Evolutionary conservation across 2,329 filamentous ascomycete genomes (phyloP), one percentile per base, ranked within the genome.

Genomic region (Paraphaeosphaeria minitans): DNA sequence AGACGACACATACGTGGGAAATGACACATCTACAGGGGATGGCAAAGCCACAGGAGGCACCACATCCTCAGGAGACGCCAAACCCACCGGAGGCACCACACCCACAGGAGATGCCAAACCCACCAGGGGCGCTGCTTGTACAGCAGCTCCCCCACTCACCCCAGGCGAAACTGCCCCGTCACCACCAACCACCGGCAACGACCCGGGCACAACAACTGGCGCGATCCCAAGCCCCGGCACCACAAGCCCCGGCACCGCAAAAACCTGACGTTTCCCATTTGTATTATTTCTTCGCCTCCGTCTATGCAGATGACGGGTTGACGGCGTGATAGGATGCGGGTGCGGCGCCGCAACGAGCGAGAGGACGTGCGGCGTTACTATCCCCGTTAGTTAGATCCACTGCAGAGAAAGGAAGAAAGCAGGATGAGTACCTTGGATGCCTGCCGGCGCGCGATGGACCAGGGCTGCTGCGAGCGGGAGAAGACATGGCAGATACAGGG

Each of bases 331-430:
- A 10, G 55, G 49, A 13, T 59, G 19, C 12, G 46, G 54, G 12
- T 54, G 24, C 19, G 56, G 35, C 4, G 56, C 52, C 13, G 52
- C 53, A 35, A 59, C 43, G 33, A 67, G 60, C 21, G 54, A 52
- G 16, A 67, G 50, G 27, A 65, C 59, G 39, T 64, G 59, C 19
- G 55, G 37, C 3, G 63, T 62, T 16, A 60, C 62, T 68, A 35
- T 7, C 24, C 1, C 19, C 8, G 31, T 37, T 39, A 55, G 43
- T 13, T 48, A 6, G 24, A 6, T 29, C 3, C 16, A 0, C 1
- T 19, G 21, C 27, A 9, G 21, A 13, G 14, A 19, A 5, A 10
- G 5, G n/a, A 45, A 22, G 16, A 24, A 8, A 9, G 10, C n/a
- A 14, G 10, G 12, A 33, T 39, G 21, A 53, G 24, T 27, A 61